Base-by-base conservation (phyloP, 768 basidiomycete genomes). In the Termitomyces sp. region DNA sequence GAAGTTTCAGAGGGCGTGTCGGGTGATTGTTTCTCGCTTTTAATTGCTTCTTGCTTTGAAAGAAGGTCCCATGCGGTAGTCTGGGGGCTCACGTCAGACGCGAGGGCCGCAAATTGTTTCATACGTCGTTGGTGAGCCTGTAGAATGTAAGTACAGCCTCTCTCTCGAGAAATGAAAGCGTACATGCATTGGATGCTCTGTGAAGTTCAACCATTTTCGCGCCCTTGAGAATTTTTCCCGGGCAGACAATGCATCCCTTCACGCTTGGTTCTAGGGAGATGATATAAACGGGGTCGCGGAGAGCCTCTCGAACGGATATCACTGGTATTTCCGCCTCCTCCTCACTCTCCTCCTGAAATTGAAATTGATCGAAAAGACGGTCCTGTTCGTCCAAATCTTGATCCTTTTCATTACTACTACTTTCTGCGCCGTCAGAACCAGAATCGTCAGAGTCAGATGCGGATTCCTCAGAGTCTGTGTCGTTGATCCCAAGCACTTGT, bases 391-490 rank as follows among this genome's bases (percentile, higher is more conserved):
- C 68, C 1, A 51, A 67, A 9, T 64, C 60, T 14, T 60, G 64
- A 36, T 66, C 66, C 12, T 69, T 72, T 25, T 68, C 73, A 1
- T 63, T 63, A 12, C 73, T 74, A 38, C 71, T 37, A 63, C 72
- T 55, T 49, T 60, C 70, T 3, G 50, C 59, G 54, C 57, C 68
- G 36, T 73, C 75, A 15, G 73, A 72, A 46, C 76, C 78, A 9
- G 71, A 70, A 62, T 77, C 66, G 55, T 80, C 84, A 25, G 80
- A 80, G 57, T 76, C 77, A 9, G 85, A 84, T 12, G 81, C 80
- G 12, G 86, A 87, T 73, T 90, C 89, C 51, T 89, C 87, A 36
- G 88, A 88, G 71, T 92, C 88, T 0, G 88, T 89, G 65, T 91
- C 87, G 46, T 90, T 79, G 63, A 92, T 69, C 31, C 88, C 90